Conservation (phyloP, 2,329 filamentous ascomycete genomes). For the Didymella pinodella region DNA sequence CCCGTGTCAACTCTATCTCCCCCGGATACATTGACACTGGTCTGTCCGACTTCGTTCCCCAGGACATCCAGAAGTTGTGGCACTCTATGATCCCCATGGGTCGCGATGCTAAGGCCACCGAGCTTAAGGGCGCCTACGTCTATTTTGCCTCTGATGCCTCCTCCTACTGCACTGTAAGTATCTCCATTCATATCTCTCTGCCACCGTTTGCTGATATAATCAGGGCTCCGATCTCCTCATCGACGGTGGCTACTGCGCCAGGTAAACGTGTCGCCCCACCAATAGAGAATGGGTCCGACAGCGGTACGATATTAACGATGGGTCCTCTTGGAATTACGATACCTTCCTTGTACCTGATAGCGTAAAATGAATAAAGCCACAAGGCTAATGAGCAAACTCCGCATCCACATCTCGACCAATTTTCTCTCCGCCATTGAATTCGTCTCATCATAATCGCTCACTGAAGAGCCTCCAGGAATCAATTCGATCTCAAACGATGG, state of each 20-base stretch:
- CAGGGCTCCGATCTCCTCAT: constrained; percentile 72
- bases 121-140: constrained; percentile 84
- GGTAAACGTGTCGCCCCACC: constrained; percentile 42
- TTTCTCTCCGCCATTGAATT: background rate
- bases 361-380: constrained; percentile 27
- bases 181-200: constrained; percentile 32
- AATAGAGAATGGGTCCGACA: constrained; percentile 23
- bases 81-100: constrained; percentile 82
- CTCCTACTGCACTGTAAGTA: constrained; percentile 76
- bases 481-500: constrained; percentile 9
- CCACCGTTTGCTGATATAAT: constrained; percentile 27
- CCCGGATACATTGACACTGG: constrained; percentile 75
- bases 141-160: constrained; percentile 83
- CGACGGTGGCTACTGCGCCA: constrained; percentile 73
- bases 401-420: background rate
- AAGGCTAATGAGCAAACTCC: constrained; percentile 12
- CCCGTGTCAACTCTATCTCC: constrained; percentile 72
- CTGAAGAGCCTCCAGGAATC: constrained; percentile 5
- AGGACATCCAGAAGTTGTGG: constrained; percentile 77
- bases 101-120: constrained; percentile 74
- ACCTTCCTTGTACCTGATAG: constrained; percentile 30
- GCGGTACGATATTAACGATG: constrained; percentile 22
- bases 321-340: constrained; percentile 27
- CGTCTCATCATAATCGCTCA: background rate
- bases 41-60: constrained; percentile 69